Conservation (phyloP, 148 eudicot species). For the Silene uniflora region DNA sequence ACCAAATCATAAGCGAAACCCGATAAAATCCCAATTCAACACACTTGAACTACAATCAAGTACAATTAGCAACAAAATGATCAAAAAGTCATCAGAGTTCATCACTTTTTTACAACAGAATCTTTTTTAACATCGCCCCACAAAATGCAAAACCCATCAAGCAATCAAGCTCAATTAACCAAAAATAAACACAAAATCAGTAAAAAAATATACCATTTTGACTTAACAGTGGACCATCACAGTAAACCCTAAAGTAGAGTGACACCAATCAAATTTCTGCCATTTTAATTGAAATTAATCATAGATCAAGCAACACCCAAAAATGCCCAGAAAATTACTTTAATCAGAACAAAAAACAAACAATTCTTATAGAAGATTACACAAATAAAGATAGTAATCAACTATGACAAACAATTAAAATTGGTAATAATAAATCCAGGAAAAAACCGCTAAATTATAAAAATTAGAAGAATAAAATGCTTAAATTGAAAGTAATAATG, state of each 20-base stretch:
- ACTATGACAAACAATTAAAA: not conserved
- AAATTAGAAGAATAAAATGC: slow-evolving; percentile 16
- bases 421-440: slow-evolving; percentile 3
- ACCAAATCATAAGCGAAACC: slow-evolving; percentile 1
- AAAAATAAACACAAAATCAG: slow-evolving; percentile 7
- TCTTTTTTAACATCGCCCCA: slow-evolving; percentile 10
- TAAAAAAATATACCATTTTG: slow-evolving; percentile 7
- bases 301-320: slow-evolving; percentile 29
- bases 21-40: not conserved
- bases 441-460: not conserved
- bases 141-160: slow-evolving; percentile 13
- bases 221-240: slow-evolving; percentile 20
- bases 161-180: slow-evolving; percentile 10
- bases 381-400: not conserved
- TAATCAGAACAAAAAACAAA: slow-evolving; percentile 16
- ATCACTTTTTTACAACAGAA: slow-evolving; percentile 5
- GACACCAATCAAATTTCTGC: slow-evolving; percentile 9
- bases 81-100: slow-evolving; percentile 15
- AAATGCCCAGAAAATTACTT: slow-evolving; percentile 15
- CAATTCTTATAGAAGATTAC: not conserved
- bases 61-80: not conserved
- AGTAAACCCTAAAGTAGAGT: slow-evolving; percentile 22
- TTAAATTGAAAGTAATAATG: not conserved
- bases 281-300: not conserved
- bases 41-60: not conserved